These are phyloP conservation scores for Diaporthe citri DNA, from an alignment of 2,329 filamentous ascomycete genomes.

Conservation along the genomic window DNA sequence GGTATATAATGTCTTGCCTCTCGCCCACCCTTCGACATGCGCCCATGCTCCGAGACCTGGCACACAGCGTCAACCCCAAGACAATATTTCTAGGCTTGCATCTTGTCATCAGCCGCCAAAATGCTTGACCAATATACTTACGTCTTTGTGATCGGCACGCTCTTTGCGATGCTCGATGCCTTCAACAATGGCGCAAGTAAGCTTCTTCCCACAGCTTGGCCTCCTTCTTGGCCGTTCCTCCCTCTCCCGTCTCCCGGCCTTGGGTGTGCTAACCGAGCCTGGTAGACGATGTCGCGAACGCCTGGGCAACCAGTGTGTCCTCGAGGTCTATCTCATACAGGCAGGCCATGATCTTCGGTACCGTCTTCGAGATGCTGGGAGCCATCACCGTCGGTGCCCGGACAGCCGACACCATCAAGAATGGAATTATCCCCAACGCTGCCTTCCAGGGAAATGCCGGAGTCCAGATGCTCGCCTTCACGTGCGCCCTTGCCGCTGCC, in stretches of 20 bases:
- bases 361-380: slow-evolving; percentile 76
- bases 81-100: slow-evolving; percentile 10
- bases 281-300: slow-evolving; percentile 84
- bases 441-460: slow-evolving; percentile 72
- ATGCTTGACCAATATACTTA: slow-evolving; percentile 77
- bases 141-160: slow-evolving; percentile 80
- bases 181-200: slow-evolving; percentile 85
- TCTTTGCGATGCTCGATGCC: slow-evolving; percentile 81
- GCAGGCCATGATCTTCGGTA: slow-evolving; percentile 76
- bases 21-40: slow-evolving; percentile 10
- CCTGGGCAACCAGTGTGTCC: slow-evolving; percentile 85
- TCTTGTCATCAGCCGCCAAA: slow-evolving; percentile 49
- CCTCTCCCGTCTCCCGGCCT: neutral
- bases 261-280: slow-evolving; percentile 17
- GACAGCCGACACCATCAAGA: slow-evolving; percentile 84
- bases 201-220: slow-evolving; percentile 16
- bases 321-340: slow-evolving; percentile 81
- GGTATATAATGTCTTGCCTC: slow-evolving; percentile 1
- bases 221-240: neutral
- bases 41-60: neutral
- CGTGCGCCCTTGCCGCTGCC: slow-evolving; percentile 73
- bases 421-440: slow-evolving; percentile 74
- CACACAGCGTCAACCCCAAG: slow-evolving; percentile 17
- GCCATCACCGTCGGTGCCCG: slow-evolving; percentile 76
- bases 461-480: slow-evolving; percentile 77